Evolutionary conservation across 106 monocot genomes (phyloP), one percentile per base, ranked within the genome.

Genomic region (Platanthera zijinensis): DNA sequence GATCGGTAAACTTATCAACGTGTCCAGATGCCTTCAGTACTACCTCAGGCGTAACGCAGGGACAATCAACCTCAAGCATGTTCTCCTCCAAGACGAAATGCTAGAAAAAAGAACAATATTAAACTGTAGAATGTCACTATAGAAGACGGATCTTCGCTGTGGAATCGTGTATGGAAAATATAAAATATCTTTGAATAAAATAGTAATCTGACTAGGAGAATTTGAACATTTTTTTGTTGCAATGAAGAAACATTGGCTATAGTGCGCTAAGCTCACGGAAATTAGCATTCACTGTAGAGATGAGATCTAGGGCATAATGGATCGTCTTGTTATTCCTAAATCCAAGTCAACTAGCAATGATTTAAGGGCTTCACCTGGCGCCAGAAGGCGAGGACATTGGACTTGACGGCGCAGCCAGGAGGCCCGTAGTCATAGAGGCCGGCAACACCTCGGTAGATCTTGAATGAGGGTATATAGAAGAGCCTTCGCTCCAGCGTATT

Each of bases 81-180:
- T 85, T 88, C 84, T 99, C 97, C 82, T 88, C 97, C 86, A 99
- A 78, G 57, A 99, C 94, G 84, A 99, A 99, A 82, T 99, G 94
- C 96, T 97, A 49, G 30, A 62, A 39, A 51, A 68, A 48, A 48
- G 48, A 3, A 48, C 6, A 70, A 17, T 0, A 48, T 66, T 66
- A 32, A 66, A 32, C 30, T 66, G 54, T 12, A 54, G 54, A 14
- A 12, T 54, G 2, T 3, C 10, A 8, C 54, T 14, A 12, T 0
- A 54, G 15, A 15, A 54, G 15, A 54, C 32, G 2, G 32, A 32
- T 32, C 2, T 32, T 32, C 32, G 32, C 2, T 32, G 32, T 32
- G 32, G 32, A 32, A 32, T 32, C n/a, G 10, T 10, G 66, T 30
- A 25, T 66, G 10, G 30, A 32, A 66, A 4, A 32, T 30, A 66